Evolutionary conservation across 208 protist genomes (phyloP), one percentile per base, ranked within the genome.

Genomic region (Crithidia brevicula): DNA sequence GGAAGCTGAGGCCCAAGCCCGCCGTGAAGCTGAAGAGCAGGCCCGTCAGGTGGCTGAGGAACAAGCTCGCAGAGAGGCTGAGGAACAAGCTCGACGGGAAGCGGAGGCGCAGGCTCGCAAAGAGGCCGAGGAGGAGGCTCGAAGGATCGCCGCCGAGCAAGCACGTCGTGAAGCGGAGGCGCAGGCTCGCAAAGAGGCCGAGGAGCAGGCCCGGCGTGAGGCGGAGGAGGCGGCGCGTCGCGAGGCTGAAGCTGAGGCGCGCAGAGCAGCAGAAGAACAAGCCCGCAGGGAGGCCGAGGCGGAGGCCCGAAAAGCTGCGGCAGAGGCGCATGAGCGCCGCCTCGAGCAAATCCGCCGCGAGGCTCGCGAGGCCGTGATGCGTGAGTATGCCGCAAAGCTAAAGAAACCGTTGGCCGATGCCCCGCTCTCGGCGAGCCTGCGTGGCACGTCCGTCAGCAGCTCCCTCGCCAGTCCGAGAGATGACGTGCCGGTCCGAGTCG

Each of bases 1-100:
- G 9, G 86, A 82, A 11, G 79, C 75, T 15, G 82, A 91, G 30
- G 85, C 66, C 23, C 72, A 84, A 22, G 79, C 66, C 18, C 53
- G 71, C 1, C 62, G 68, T 27, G 67, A 74, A 11, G 75, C 72
- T 33, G 73, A 86, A 43, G 34, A 25, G 42, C n/a, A 72, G 2
- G 98, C 99, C 3, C 76, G 98, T 25, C 62, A 98, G 3, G 86
- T 75, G 25, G 85, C 86, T 18, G 92, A 85, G 56, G 69, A 74
- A 51, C 74, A 71, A 33, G 72, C 56, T 42, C 53, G 71, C 11
- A 69, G 77, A 30, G 68, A 81, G 22, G 79, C 77, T 33, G 79
- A 91, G 52, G 54, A 28, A 27, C 38, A 77, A 51, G 70, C 70
- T 13, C 54, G 77, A 28, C 43, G 62, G 4, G 68, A 81, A 22